phyloP scores from a whole-genome alignment of 306 rosid species.

The Rubus idaeus region DNA sequence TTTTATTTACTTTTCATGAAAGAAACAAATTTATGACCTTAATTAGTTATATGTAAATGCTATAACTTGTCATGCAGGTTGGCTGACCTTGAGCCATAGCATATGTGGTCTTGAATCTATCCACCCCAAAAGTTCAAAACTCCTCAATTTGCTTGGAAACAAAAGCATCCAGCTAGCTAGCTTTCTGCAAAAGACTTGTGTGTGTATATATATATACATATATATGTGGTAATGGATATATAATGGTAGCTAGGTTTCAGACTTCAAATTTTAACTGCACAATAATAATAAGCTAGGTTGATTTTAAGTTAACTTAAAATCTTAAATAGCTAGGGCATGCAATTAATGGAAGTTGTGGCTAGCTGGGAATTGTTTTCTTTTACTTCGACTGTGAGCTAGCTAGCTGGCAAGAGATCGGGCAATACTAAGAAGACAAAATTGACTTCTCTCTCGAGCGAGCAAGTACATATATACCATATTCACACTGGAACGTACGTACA shows the following conservation, averaged over 20 bases:
- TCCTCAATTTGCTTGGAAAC: constrained; percentile 2
- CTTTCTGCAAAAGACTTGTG: not conserved
- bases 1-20: not conserved
- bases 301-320: not conserved
- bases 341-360: not conserved
- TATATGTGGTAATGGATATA: not conserved
- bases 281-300: not conserved
- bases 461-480: not conserved
- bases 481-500: not conserved
- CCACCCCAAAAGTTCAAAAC: not conserved
- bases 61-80: not conserved
- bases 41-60: not conserved
- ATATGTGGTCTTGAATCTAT: not conserved
- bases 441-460: not conserved
- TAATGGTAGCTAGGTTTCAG: not conserved
- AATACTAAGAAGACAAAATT: not conserved
- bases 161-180: not conserved
- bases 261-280: not conserved
- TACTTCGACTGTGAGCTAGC: not conserved
- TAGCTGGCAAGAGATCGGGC: not conserved
- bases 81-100: not conserved
- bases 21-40: not conserved
- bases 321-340: too few relatives aligned
- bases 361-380: not conserved
- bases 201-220: too few relatives aligned